These are phyloP conservation scores for Tolypocladium nubicola DNA, from an alignment of 2,329 filamentous ascomycete species.

Conservation along the genomic window DNA sequence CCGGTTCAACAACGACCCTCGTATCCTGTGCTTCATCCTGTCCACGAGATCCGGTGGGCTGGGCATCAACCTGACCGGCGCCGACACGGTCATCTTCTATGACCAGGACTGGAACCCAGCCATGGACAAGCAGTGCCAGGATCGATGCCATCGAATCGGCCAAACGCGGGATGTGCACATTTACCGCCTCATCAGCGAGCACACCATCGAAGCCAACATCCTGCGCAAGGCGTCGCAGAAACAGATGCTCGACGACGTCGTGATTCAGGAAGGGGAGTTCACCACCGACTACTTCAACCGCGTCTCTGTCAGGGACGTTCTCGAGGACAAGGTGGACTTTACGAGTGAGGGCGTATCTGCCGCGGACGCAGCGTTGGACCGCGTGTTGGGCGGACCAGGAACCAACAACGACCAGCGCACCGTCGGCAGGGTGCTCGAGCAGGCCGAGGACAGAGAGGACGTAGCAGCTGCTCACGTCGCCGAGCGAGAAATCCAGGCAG, in stretches of 20 bases:
- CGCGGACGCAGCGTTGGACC: slow-evolving; percentile 74
- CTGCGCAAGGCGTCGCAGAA: slow-evolving; percentile 95
- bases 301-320: slow-evolving; percentile 59
- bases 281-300: slow-evolving; percentile 94
- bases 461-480: slow-evolving; percentile 78
- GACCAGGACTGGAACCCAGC: slow-evolving; percentile 99
- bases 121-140: slow-evolving; percentile 99
- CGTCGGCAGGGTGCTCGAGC: slow-evolving; percentile 67
- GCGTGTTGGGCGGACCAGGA: slow-evolving; percentile 61
- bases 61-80: slow-evolving; percentile 92
- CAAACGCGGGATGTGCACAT: slow-evolving; percentile 98
- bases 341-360: slow-evolving; percentile 48
- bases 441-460: slow-evolving; percentile 88
- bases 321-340: slow-evolving; percentile 47
- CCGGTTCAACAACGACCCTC: slow-evolving; percentile 88
- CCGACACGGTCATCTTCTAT: slow-evolving; percentile 97
- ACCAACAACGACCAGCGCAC: slow-evolving; percentile 50
- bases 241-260: slow-evolving; percentile 92
- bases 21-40: slow-evolving; percentile 90
- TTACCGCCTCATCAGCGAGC: slow-evolving; percentile 84
- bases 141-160: slow-evolving; percentile 91
- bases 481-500: slow-evolving; percentile 78
- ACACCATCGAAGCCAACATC: slow-evolving; percentile 97
- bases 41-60: slow-evolving; percentile 90
- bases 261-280: slow-evolving; percentile 96